Conservation (phyloP, 2,329 filamentous ascomycete species). For the Remersonia thermophila region DNA sequence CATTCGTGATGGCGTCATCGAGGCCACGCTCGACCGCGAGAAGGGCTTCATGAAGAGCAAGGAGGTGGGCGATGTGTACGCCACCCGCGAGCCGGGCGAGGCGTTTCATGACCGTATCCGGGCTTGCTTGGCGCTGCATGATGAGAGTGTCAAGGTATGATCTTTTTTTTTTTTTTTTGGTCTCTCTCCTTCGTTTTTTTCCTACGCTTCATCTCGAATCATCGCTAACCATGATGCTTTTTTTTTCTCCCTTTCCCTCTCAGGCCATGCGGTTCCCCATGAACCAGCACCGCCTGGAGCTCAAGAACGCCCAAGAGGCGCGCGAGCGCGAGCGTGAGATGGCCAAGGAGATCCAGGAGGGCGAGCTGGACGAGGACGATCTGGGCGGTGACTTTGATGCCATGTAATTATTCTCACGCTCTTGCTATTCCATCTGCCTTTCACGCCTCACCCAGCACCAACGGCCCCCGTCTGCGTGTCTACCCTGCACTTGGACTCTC, state of each 20-base stretch:
- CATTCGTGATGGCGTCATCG: constrained; percentile 92
- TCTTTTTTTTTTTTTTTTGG: constrained; percentile 7
- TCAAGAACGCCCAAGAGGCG: constrained; percentile 98
- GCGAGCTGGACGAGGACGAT: constrained; percentile 93
- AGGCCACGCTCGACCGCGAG: constrained; percentile 88
- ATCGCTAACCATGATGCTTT: constrained; percentile 1
- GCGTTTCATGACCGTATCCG: constrained; percentile 95
- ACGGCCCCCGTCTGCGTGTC: too few species aligned
- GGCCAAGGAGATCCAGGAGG: constrained; percentile 97
- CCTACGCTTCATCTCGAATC: background rate
- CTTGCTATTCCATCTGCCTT: constrained; percentile 1
- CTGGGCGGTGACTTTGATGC: constrained; percentile 92
- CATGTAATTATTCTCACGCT: constrained; percentile 47
- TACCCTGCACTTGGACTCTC: too few species aligned
- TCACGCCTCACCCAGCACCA: too few species aligned
- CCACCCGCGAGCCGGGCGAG: constrained; percentile 88
- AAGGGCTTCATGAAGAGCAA: constrained; percentile 98
- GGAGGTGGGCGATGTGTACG: constrained; percentile 90
- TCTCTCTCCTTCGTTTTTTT: constrained; percentile 4
- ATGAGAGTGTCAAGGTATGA: constrained; percentile 91
- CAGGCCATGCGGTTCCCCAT: constrained; percentile 98
- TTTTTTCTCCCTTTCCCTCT: too few species aligned
- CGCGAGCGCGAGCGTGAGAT: constrained; percentile 90
- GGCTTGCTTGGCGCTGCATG: constrained; percentile 81
- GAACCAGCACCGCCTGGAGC: constrained; percentile 94